A percentile compares a stretch with the other conserved stretches of the same genome.
Evolutionary conservation across 2,329 filamentous ascomycete genomes (phyloP).

Genomic region (Plectosphaerella sp.): DNA sequence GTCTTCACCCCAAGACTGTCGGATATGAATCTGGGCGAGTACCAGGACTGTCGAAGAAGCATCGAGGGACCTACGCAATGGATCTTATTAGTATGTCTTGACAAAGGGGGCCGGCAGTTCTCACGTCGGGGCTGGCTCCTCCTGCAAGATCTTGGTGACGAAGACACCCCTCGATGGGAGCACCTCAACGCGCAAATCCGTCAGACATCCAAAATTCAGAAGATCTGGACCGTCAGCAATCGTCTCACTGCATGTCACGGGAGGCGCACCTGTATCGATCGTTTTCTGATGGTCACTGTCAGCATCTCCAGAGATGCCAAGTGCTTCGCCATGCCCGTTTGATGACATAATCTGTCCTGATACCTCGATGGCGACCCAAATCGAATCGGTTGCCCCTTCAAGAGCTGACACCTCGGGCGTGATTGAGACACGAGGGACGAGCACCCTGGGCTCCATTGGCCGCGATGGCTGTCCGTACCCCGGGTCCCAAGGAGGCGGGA

Average conservation of each 20-base stretch:
- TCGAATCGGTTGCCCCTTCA: conserved; percentile 21
- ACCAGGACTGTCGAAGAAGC: conserved; percentile 41
- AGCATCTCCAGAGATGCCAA: too few relatives aligned
- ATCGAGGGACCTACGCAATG: conserved; percentile 29
- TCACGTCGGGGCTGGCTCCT: conserved; percentile 37
- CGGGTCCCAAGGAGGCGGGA: background rate
- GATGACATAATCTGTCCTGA: conserved; percentile 26
- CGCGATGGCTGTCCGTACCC: too few relatives aligned
- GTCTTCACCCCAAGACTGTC: background rate
- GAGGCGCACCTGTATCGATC: too few relatives aligned
- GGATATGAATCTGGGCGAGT: conserved; percentile 40
- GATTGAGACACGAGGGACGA: conserved; percentile 38
- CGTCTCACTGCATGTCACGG: conserved; percentile 2
- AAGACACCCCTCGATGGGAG: conserved; percentile 33
- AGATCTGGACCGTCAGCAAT: conserved; percentile 18
- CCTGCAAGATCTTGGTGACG: conserved; percentile 41
- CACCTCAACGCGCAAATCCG: conserved; percentile 43
- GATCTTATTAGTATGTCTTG: background rate
- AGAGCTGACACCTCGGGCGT: conserved; percentile 34
- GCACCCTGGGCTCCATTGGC: conserved; percentile 15
- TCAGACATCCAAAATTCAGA: conserved; percentile 42
- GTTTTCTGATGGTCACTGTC: too few relatives aligned
- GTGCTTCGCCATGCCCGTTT: too few relatives aligned
- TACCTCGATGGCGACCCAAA: conserved; percentile 49
- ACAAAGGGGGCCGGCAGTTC: conserved; percentile 6